These are phyloP conservation scores for Styphnolobium japonicum DNA, from an alignment of 306 rosid species.

Conservation along the genomic window DNA sequence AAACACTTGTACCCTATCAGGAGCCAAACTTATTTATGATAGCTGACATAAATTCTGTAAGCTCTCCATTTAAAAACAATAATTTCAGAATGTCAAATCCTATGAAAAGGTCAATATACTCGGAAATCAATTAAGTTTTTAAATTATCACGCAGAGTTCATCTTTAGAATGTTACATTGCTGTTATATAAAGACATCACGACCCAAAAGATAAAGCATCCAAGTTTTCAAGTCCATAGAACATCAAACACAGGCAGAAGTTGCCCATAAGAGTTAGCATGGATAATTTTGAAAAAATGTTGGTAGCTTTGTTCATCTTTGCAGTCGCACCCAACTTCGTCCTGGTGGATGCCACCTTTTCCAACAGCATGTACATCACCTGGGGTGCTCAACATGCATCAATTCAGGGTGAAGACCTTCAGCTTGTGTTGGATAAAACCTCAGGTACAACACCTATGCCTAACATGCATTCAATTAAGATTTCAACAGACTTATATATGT, in stretches of 20 bases:
- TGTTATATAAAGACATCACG: slow-evolving; percentile 40
- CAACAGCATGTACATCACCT: slow-evolving; percentile 57
- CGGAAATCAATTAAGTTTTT: neutral
- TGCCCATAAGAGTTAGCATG: slow-evolving; percentile 33
- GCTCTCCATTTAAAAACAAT: slow-evolving; percentile 22
- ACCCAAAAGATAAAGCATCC: slow-evolving; percentile 23
- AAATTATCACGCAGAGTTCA: slow-evolving; percentile 11
- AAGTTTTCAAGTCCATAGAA: slow-evolving; percentile 17
- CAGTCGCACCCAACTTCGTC: slow-evolving; percentile 19
- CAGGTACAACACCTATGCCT: slow-evolving; percentile 43
- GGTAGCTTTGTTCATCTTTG: slow-evolving; percentile 32
- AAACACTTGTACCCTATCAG: neutral
- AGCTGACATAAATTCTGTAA: neutral
- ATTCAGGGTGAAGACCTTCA: slow-evolving; percentile 61
- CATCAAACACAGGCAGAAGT: neutral
- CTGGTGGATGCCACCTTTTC: slow-evolving; percentile 47
- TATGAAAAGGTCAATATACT: slow-evolving; percentile 26
- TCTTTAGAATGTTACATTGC: neutral
- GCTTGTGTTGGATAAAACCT: slow-evolving; percentile 61
- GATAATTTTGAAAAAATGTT: slow-evolving; percentile 32
- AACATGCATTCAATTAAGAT: neutral
- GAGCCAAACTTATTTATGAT: slow-evolving; percentile 15
- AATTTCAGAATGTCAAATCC: slow-evolving; percentile 19
- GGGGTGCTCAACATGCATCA: slow-evolving; percentile 59
- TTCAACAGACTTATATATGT: neutral